A percentile compares a stretch with the other conserved stretches of the same genome.
phyloP scores from a whole-genome alignment of 2,329 filamentous ascomycete species.

The Pseudogymnoascus sp. region DNA sequence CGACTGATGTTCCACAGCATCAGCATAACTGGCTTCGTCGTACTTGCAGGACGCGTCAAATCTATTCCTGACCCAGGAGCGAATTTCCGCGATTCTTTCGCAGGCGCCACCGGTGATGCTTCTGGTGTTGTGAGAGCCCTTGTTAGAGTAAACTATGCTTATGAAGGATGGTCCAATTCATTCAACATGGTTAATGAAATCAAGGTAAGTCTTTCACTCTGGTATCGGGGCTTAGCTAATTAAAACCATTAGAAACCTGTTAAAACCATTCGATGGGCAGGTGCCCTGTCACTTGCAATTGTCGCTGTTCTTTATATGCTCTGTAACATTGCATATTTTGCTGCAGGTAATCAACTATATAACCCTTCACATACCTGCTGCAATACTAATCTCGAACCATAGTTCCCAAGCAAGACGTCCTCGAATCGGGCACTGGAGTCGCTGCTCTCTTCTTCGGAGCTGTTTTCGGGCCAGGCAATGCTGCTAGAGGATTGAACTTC shows the following conservation, averaged over 20 bases:
- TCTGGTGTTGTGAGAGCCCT: constrained; percentile 48
- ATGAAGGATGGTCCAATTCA: constrained; percentile 48
- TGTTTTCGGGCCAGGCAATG: constrained; percentile 43
- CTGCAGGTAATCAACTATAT: constrained; percentile 33
- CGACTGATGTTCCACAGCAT: constrained; percentile 30
- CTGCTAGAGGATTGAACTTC: constrained; percentile 46
- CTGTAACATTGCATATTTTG: constrained; percentile 53
- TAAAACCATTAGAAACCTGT: constrained; percentile 40
- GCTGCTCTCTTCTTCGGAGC: constrained; percentile 51
- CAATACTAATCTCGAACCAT: not conserved
- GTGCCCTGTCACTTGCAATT: constrained; percentile 40
- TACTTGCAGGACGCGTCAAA: constrained; percentile 46
- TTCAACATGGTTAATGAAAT: constrained; percentile 56
- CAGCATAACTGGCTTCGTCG: constrained; percentile 51
- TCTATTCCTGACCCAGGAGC: constrained; percentile 34
- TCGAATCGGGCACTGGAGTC: constrained; percentile 43
- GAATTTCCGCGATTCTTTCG: constrained; percentile 49
- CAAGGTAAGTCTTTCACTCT: constrained; percentile 29
- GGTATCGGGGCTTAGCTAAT: not conserved
- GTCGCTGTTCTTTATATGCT: constrained; percentile 49
- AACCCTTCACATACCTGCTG: not conserved
- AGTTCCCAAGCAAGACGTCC: constrained; percentile 46
- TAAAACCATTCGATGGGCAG: constrained; percentile 43
- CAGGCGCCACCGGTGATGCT: constrained; percentile 34
- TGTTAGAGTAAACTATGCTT: constrained; percentile 51